These are phyloP conservation scores for Candida railenensis DNA, from an alignment of 805 yeast genomes.

Conservation along the genomic window DNA sequence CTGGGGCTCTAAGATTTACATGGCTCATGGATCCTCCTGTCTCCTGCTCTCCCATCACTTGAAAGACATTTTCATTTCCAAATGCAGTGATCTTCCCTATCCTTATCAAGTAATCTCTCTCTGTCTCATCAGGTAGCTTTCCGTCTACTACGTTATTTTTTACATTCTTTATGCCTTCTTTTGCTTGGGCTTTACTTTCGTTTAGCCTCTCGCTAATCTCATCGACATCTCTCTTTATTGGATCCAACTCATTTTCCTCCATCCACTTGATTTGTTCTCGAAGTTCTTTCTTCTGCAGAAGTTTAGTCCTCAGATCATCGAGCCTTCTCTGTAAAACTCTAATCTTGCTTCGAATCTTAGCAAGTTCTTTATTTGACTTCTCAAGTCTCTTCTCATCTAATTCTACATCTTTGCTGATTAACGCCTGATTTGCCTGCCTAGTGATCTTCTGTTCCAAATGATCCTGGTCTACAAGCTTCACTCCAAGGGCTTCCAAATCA, in stretches of 20 bases:
- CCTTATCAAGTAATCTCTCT: slow-evolving; percentile 76
- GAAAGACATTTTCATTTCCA: slow-evolving; percentile 66
- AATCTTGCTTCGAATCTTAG: slow-evolving; percentile 44
- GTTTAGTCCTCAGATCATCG: slow-evolving; percentile 52
- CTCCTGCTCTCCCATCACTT: slow-evolving; percentile 23
- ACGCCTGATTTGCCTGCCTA: slow-evolving; percentile 60
- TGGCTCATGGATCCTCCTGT: slow-evolving; percentile 29
- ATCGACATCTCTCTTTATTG: slow-evolving; percentile 55
- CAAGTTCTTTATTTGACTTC: slow-evolving; percentile 54
- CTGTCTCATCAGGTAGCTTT: slow-evolving; percentile 68
- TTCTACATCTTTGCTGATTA: slow-evolving; percentile 64
- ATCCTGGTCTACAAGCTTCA: slow-evolving; percentile 72
- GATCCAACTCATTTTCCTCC: slow-evolving; percentile 48
- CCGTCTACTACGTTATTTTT: slow-evolving; percentile 17
- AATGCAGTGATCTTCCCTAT: slow-evolving; percentile 95
- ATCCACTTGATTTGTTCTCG: slow-evolving; percentile 54
- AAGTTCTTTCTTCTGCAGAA: slow-evolving; percentile 60
- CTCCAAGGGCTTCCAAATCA: slow-evolving; percentile 22
- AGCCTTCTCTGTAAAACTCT: slow-evolving; percentile 48
- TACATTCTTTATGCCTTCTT: slow-evolving; percentile 5
- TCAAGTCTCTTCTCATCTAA: slow-evolving; percentile 74
- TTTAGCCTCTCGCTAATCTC: slow-evolving; percentile 47
- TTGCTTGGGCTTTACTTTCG: slow-evolving; percentile 31
- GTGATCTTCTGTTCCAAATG: slow-evolving; percentile 76
- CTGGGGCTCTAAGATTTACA: slow-evolving; percentile 50